Evolutionary conservation across 1,284 basidiomycete genomes (phyloP), one percentile per base, ranked within the genome.

Genomic region (Bondarzewia mesenterica): DNA sequence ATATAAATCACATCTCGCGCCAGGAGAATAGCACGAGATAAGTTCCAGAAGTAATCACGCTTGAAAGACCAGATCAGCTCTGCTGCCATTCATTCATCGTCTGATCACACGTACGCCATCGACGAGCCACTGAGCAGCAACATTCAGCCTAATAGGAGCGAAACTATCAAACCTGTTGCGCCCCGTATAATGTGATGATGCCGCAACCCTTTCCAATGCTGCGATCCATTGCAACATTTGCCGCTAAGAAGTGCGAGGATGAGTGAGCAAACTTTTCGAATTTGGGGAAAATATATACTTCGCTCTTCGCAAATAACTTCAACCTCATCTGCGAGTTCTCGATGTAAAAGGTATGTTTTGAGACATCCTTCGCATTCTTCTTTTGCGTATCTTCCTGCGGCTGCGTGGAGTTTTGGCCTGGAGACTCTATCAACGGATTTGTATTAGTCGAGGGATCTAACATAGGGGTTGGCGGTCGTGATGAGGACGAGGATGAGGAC

Each of bases 141-240:
- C 94, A 59, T 98, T 94, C 58, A 91, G 67, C 15, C 95, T 79
- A 50, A 97, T 89, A 0, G 96, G 96, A 2, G 95, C 88, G 66
- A 96, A 99, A 57, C 91, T 95, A 53, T 86, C 90, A 63, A 97
- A 98, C 21, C 93, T 73, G 63, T 97, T 94, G 38, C 74, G 74
- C 16, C 85, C 80, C 1, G 82, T 82, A 72, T 90, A 99, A 52
- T 87, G 82, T 35, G 85, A 92, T 38, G 80, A 76, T 23, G 77
- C 74, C 0, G 90, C 85, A 47, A 88, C 85, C 53, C 85, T 83
- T 62, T 98, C 90, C 56, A 99, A 74, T 1, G 89, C 89, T 5
- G 92, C 89, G 50, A 99, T 93, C 81, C 94, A 99, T 64, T 99
- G 95, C 53, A 93, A 75, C 93, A 98, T 97, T 74, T 96, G 91